These are phyloP conservation scores for Geotrichum klebahnii DNA, from an alignment of 1,139 yeast species.

Conservation along the genomic window DNA sequence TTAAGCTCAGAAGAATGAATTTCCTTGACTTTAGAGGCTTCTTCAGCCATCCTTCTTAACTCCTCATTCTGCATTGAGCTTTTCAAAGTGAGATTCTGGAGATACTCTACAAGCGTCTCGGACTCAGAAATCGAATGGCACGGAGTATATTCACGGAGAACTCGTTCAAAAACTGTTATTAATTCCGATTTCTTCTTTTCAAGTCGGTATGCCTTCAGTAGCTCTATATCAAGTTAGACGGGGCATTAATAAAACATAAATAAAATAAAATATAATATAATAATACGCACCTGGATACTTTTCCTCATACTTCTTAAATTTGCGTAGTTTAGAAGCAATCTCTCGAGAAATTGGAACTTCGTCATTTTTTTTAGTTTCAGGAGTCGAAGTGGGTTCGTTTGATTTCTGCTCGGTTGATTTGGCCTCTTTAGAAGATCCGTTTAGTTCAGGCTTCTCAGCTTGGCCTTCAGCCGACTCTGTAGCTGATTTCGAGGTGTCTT, in stretches of 20 bases:
- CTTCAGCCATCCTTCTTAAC: slow-evolving; percentile 45
- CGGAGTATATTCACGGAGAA: slow-evolving; percentile 77
- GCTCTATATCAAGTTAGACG: slow-evolving; percentile 26
- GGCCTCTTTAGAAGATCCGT: not conserved
- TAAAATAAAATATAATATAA: not conserved
- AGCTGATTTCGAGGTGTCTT: not conserved
- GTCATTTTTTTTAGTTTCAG: not conserved
- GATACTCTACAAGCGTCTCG: slow-evolving; percentile 62
- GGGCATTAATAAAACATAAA: no score
- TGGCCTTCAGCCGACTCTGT: not conserved
- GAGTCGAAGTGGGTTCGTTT: not conserved
- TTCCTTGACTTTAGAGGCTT: slow-evolving; percentile 30
- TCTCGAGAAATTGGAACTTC: slow-evolving; percentile 47
- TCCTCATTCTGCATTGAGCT: slow-evolving; percentile 56
- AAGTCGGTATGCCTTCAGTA: slow-evolving; percentile 75
- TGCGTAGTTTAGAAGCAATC: slow-evolving; percentile 60
- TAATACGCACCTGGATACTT: slow-evolving; percentile 57
- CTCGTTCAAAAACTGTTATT: slow-evolving; percentile 62
- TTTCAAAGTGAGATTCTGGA: slow-evolving; percentile 60
- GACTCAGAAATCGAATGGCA: slow-evolving; percentile 69
- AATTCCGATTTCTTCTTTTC: slow-evolving; percentile 69
- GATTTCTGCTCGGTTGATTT: not conserved
- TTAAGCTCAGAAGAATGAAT: slow-evolving; percentile 19
- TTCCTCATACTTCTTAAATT: slow-evolving; percentile 82
- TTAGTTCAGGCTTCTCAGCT: not conserved